A percentile compares a stretch with the other conserved stretches of the same genome.
These are phyloP conservation scores for Nemania sp. DNA, from an alignment of 2,329 filamentous ascomycete genomes.

Conservation along the genomic window DNA sequence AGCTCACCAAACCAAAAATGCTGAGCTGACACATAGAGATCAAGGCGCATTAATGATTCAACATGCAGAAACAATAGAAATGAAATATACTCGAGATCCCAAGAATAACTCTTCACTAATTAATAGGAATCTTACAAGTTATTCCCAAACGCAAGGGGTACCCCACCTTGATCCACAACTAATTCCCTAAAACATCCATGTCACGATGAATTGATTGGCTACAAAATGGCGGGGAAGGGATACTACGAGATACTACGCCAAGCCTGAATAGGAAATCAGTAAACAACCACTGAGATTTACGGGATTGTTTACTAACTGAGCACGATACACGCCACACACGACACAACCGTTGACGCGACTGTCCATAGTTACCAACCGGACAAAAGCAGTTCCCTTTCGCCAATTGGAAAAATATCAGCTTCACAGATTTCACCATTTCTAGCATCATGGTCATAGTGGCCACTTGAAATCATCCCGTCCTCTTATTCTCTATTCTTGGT, in stretches of 20 bases:
- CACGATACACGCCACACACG: conserved; percentile 16
- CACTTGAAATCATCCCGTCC: neutral
- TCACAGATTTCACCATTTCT: neutral
- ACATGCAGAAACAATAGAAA: neutral
- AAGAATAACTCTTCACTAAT: neutral
- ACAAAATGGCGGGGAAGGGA: conserved; percentile 36
- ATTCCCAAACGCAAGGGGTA: neutral
- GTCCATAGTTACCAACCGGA: conserved; percentile 21
- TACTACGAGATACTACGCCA: conserved; percentile 49
- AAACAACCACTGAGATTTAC: conserved; percentile 54
- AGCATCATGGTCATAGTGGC: neutral
- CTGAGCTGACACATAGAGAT: too few relatives aligned
- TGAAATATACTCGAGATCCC: neutral
- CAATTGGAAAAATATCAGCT: neutral
- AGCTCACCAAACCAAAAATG: too few relatives aligned
- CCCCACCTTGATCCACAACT: neutral
- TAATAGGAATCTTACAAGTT: neutral
- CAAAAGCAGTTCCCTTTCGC: conserved; percentile 5
- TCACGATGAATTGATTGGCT: conserved; percentile 43
- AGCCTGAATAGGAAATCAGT: conserved; percentile 57
- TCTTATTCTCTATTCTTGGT: neutral
- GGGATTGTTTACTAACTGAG: conserved; percentile 40
- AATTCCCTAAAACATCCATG: conserved; percentile 33
- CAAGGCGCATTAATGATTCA: too few relatives aligned
- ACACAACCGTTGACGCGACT: conserved; percentile 31